Evolutionary conservation across 176 grass and related monocot species (phyloP).

Genomic region (Aegilops sharonensis): DNA sequence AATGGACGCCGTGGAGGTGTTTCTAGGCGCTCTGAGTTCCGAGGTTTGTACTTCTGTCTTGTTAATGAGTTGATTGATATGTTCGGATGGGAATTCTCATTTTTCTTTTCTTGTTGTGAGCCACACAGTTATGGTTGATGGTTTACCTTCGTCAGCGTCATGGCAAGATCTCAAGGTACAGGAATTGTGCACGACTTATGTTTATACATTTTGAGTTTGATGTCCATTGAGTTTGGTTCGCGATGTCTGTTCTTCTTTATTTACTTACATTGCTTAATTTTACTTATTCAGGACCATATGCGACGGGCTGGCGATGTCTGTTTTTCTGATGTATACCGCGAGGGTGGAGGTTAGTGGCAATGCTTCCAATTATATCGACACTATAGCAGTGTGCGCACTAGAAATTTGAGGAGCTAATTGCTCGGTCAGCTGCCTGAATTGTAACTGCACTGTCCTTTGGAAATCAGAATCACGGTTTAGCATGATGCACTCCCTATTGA

Average conservation of each 20-base stretch:
- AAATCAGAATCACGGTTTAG: background rate
- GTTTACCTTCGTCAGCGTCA: conserved; percentile 88
- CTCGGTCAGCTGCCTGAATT: background rate
- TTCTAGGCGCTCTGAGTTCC: conserved; percentile 76
- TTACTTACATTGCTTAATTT: background rate
- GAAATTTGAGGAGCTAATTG: background rate
- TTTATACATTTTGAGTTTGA: background rate
- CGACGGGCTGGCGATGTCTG: conserved; percentile 84
- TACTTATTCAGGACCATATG: conserved; percentile 78
- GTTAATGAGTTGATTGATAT: background rate
- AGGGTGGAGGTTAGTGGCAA: conserved; percentile 63
- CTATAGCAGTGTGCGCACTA: background rate
- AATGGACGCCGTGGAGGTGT: conserved; percentile 57
- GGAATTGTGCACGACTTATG: background rate
- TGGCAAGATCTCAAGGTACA: conserved; percentile 98
- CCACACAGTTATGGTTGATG: conserved; percentile 71
- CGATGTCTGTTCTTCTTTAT: background rate
- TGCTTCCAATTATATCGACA: background rate
- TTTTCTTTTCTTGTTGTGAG: conserved; percentile 19
- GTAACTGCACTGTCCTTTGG: background rate
- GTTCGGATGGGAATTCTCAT: background rate
- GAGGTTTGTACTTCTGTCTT: conserved; percentile 45
- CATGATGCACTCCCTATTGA: background rate
- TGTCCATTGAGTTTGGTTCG: background rate
- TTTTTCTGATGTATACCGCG: conserved; percentile 92